phyloP scores from a whole-genome alignment of 805 yeast species.

The Saccharomycopsis sp. region DNA sequence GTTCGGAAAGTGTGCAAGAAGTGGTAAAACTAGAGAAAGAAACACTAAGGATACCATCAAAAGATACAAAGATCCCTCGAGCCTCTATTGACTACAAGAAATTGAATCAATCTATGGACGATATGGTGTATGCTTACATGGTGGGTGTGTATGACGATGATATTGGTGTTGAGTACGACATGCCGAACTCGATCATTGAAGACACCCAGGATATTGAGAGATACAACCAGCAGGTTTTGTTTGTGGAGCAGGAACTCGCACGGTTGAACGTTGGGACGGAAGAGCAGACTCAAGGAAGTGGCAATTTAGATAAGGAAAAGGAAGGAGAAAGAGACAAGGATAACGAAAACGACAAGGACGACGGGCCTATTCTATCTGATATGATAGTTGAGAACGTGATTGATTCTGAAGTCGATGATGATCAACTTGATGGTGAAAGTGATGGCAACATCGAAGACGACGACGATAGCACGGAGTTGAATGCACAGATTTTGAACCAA shows the following conservation, averaged over 20 bases:
- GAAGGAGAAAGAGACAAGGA: slow-evolving; percentile 23
- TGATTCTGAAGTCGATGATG: slow-evolving; percentile 6
- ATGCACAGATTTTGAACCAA: slow-evolving; percentile 30
- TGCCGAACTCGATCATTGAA: slow-evolving; percentile 31
- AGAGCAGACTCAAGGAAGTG: slow-evolving; percentile 18
- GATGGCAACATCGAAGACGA: slow-evolving; percentile 17
- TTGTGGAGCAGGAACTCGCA: slow-evolving; percentile 22
- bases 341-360: slow-evolving; percentile 28
- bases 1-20: no score
- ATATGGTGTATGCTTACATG: slow-evolving; percentile 46
- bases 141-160: slow-evolving; percentile 49
- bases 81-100: slow-evolving; percentile 28
- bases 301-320: slow-evolving; percentile 19
- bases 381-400: slow-evolving; percentile 33
- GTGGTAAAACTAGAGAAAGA: background rate
- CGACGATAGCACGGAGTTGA: slow-evolving; percentile 25
- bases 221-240: slow-evolving; percentile 36
- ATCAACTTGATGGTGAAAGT: background rate
- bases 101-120: slow-evolving; percentile 35
- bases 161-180: slow-evolving; percentile 39
- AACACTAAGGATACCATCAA: background rate
- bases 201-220: slow-evolving; percentile 39
- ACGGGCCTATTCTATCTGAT: slow-evolving; percentile 34
- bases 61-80: background rate
- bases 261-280: no score